phyloP scores from a whole-genome alignment of 2,329 filamentous ascomycete genomes.

The Exserohilum rostratum region DNA sequence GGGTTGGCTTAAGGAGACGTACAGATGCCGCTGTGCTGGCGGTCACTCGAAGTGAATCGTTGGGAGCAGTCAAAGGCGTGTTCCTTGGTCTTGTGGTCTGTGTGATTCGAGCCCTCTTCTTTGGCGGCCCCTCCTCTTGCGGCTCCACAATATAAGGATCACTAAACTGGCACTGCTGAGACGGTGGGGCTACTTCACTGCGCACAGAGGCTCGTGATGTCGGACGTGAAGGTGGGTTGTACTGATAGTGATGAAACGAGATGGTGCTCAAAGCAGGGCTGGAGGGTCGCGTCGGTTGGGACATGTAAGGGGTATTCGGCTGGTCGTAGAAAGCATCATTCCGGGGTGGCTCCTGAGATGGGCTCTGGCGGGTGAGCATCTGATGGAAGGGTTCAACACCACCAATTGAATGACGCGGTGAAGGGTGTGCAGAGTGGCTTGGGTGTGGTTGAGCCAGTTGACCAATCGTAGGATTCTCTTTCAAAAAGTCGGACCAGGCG shows the following conservation, averaged over 20 bases:
- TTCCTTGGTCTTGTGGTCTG: conserved; percentile 75
- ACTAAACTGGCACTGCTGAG: conserved; percentile 27
- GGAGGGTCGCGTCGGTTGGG: conserved; percentile 50
- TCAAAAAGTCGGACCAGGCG: conserved; percentile 80
- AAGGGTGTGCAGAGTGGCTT: conserved; percentile 19
- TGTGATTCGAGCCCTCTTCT: conserved; percentile 81
- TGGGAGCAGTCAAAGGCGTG: conserved; percentile 72
- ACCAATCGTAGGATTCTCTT: conserved; percentile 65
- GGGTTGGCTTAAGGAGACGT: conserved; percentile 78
- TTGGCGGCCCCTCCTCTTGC: conserved; percentile 62
- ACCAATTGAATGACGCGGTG: conserved; percentile 31
- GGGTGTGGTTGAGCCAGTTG: conserved; percentile 40
- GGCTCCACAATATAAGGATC: conserved; percentile 35
- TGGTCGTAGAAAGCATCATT: conserved; percentile 39
- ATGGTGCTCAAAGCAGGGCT: conserved; percentile 54
- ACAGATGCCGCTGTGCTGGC: conserved; percentile 90
- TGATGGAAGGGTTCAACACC: conserved; percentile 47
- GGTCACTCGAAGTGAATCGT: conserved; percentile 84
- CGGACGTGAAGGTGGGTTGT: conserved; percentile 44
- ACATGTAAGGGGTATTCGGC: conserved; percentile 31
- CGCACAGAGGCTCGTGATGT: conserved; percentile 48
- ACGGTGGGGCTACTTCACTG: conserved; percentile 33
- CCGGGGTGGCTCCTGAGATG: conserved; percentile 31
- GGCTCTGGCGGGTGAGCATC: conserved; percentile 44
- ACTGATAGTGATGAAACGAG: conserved; percentile 44